A percentile compares a stretch with the other conserved stretches of the same genome.
phyloP scores from a whole-genome alignment of 805 yeast species.

The Spathaspora arborariae region DNA sequence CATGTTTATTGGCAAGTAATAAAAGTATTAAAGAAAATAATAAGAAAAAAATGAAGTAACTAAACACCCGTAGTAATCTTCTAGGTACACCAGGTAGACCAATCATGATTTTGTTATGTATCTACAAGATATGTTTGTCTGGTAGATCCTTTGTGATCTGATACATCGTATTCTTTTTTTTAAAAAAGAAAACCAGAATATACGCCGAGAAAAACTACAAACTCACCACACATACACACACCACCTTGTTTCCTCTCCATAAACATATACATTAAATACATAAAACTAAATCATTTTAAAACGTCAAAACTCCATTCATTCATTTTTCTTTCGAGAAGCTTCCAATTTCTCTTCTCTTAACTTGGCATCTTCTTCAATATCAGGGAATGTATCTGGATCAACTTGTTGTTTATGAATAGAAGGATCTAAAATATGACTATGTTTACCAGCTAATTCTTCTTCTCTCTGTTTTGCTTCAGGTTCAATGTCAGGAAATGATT shows the following conservation, averaged over 20 bases:
- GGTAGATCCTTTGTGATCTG: no score
- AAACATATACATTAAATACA: background rate
- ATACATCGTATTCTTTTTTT: background rate
- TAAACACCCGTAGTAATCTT: slow-evolving; percentile 25
- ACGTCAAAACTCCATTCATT: background rate
- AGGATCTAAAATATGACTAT: slow-evolving; percentile 3
- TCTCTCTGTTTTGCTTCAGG: slow-evolving; percentile 30
- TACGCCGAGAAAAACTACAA: background rate
- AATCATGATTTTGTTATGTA: no score
- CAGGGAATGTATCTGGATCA: slow-evolving; percentile 25
- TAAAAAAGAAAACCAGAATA: background rate
- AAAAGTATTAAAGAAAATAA: slow-evolving; percentile 20
- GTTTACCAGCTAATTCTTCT: background rate
- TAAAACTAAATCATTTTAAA: background rate
- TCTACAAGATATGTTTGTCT: no score
- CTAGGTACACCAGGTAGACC: slow-evolving; percentile 32
- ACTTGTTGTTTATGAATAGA: slow-evolving; percentile 4
- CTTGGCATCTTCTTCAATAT: slow-evolving; percentile 30
- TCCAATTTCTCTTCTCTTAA: slow-evolving; percentile 17
- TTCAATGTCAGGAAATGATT: slow-evolving; percentile 29
- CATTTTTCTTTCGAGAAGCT: slow-evolving; percentile 1
- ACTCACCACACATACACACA: no score
- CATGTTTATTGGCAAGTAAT: slow-evolving; percentile 36
- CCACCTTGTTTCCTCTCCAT: no score
- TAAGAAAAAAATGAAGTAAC: slow-evolving; percentile 17